phyloP scores from a whole-genome alignment of 805 yeast genomes.

The Candida sithepensis region DNA sequence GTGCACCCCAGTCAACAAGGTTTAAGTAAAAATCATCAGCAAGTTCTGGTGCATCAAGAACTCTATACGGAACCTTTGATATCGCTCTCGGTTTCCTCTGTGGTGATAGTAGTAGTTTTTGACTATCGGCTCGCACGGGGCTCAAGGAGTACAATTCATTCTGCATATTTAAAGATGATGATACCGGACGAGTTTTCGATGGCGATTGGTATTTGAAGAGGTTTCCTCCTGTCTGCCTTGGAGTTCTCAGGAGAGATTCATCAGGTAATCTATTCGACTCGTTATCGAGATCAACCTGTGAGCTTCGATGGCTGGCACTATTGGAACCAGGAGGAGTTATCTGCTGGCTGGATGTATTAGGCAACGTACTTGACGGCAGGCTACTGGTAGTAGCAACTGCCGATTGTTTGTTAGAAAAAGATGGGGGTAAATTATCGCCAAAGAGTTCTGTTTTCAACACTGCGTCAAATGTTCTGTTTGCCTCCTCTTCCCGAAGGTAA shows the following conservation, averaged over 20 bases:
- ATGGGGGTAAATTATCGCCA: conserved; percentile 73
- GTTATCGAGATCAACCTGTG: conserved; percentile 14
- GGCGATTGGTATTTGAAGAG: conserved; percentile 76
- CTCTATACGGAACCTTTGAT: conserved; percentile 85
- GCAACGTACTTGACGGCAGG: conserved; percentile 2
- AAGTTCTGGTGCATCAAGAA: conserved; percentile 91
- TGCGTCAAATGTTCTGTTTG: conserved; percentile 81
- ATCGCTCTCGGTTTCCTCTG: conserved; percentile 74
- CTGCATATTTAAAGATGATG: conserved; percentile 56
- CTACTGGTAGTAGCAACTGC: background rate
- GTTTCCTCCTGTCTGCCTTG: conserved; percentile 42
- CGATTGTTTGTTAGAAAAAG: conserved; percentile 14
- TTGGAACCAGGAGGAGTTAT: conserved; percentile 28
- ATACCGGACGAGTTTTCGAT: conserved; percentile 55
- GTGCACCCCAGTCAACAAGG: conserved; percentile 92
- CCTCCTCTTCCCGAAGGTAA: conserved; percentile 68
- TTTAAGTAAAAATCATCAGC: conserved; percentile 93
- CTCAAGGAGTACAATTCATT: conserved; percentile 76
- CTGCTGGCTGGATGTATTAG: conserved; percentile 15
- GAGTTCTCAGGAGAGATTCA: conserved; percentile 26
- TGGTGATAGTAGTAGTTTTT: conserved; percentile 74
- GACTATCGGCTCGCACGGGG: conserved; percentile 88
- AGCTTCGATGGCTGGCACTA: conserved; percentile 14
- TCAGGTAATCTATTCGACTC: conserved; percentile 11
- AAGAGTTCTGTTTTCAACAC: conserved; percentile 86